Evolutionary conservation across 2,329 filamentous ascomycete genomes (phyloP).

Genomic region (Aspergillus uvarum): DNA sequence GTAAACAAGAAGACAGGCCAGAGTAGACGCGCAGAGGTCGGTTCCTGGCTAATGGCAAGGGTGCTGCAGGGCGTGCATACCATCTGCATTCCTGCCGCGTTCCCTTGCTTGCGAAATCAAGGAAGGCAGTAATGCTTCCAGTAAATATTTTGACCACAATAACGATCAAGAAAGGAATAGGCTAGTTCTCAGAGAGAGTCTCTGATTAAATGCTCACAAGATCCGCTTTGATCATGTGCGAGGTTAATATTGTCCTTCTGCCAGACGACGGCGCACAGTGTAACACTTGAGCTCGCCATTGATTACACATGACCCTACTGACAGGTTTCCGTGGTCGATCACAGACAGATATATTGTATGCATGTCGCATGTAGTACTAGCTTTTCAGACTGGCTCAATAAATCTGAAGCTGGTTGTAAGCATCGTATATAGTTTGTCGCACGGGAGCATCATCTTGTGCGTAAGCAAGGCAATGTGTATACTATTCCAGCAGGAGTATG

Average conservation of each 20-base stretch:
- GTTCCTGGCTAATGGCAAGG: neutral
- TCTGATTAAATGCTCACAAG: neutral
- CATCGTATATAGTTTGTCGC: neutral
- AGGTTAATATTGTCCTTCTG: neutral
- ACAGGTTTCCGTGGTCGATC: neutral
- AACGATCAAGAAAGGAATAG: no score
- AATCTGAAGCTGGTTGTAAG: neutral
- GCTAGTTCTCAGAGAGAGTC: neutral
- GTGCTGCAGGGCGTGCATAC: conserved; percentile 1
- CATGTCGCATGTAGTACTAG: neutral
- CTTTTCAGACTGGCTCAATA: neutral
- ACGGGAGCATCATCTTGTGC: neutral
- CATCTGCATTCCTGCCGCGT: conserved; percentile 6
- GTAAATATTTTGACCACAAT: no score
- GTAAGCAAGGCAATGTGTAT: neutral
- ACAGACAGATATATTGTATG: neutral
- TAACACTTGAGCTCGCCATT: neutral
- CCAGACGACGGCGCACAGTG: neutral
- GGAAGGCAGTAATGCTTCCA: neutral
- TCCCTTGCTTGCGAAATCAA: neutral
- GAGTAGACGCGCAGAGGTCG: neutral
- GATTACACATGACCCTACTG: neutral
- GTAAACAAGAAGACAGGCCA: neutral
- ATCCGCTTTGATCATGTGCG: neutral
- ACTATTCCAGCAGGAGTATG: neutral